These are phyloP conservation scores for Pseudogymnoascus sp. DNA, from an alignment of 2,329 filamentous ascomycete species.

Conservation along the genomic window DNA sequence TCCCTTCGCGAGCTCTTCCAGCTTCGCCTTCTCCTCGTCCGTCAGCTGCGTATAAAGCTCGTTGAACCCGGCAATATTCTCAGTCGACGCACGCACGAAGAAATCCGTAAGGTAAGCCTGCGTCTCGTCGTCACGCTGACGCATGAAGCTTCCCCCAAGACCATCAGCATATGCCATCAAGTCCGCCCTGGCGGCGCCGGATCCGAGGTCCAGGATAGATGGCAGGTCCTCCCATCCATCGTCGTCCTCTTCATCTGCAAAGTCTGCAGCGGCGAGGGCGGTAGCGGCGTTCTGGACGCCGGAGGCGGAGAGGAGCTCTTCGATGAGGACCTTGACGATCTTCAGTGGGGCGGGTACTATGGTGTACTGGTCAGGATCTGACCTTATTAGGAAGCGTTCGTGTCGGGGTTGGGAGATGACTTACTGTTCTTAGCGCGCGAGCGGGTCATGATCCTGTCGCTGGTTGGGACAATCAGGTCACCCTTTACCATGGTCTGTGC, in stretches of 20 bases:
- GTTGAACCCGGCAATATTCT: constrained; percentile 31
- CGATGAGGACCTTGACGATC: constrained; percentile 90
- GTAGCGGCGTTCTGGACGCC: constrained; percentile 53
- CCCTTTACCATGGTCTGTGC: constrained; percentile 79
- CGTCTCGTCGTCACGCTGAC: constrained; percentile 81
- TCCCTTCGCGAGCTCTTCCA: constrained; percentile 30
- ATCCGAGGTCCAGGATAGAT: constrained; percentile 60
- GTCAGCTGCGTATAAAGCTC: constrained; percentile 29
- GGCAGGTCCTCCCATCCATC: constrained; percentile 87
- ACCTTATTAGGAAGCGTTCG: constrained; percentile 17
- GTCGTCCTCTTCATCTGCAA: constrained; percentile 58
- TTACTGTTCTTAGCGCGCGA: constrained; percentile 78
- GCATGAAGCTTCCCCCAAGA: constrained; percentile 40
- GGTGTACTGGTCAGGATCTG: constrained; percentile 83
- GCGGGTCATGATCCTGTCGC: constrained; percentile 83
- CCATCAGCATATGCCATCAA: constrained; percentile 69
- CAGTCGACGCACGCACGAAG: constrained; percentile 44
- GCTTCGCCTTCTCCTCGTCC: constrained; percentile 38
- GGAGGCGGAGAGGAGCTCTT: constrained; percentile 77
- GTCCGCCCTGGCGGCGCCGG: constrained; percentile 59
- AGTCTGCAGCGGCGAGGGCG: constrained; percentile 47
- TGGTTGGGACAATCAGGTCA: constrained; percentile 73
- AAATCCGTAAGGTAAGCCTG: constrained; percentile 77
- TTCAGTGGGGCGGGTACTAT: constrained; percentile 82
- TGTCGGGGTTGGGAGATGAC: constrained; percentile 24